Percentiles rank a stretch among this genome's conserved stretches.
phyloP scores from a whole-genome alignment of 768 basidiomycete species.

The Strobilomyces dryophilus region DNA sequence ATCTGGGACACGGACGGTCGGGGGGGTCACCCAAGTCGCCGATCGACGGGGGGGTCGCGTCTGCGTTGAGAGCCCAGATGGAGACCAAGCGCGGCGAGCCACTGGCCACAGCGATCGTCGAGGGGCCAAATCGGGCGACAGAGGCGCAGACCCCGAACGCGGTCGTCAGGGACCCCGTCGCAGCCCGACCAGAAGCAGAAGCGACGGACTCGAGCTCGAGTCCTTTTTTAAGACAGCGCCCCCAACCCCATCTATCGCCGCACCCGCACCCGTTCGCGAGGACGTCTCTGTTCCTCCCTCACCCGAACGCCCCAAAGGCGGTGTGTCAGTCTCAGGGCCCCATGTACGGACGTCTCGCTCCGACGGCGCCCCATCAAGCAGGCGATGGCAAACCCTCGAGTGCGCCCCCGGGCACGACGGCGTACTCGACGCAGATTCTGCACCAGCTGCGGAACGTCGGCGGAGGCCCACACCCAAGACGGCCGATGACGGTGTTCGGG shows the following conservation, averaged over 20 bases:
- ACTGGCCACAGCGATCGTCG: neutral
- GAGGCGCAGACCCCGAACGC: constrained; percentile 16
- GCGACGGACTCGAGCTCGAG: constrained; percentile 9
- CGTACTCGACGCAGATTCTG: constrained; percentile 25
- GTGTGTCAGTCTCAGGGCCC: constrained; percentile 39
- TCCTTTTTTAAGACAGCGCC: constrained; percentile 27
- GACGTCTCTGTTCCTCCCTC: constrained; percentile 47
- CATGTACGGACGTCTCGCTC: constrained; percentile 47
- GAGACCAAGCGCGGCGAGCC: constrained; percentile 4
- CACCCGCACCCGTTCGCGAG: constrained; percentile 31
- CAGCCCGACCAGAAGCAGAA: neutral
- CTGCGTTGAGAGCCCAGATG: constrained; percentile 14
- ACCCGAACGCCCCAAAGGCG: constrained; percentile 51
- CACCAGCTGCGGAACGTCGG: constrained; percentile 23
- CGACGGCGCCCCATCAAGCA: neutral
- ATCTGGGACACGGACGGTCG: constrained; percentile 16
- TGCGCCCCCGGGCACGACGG: constrained; percentile 25
- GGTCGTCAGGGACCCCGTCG: constrained; percentile 15
- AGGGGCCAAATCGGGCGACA: constrained; percentile 8
- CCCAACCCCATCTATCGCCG: constrained; percentile 10
- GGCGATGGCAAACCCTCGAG: neutral
- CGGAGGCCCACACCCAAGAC: constrained; percentile 19
- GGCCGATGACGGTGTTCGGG: constrained; percentile 54
- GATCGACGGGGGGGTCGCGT: constrained; percentile 14
- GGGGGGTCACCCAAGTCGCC: constrained; percentile 11